These are phyloP conservation scores for Yarrowia alimentaria DNA, from an alignment of 805 yeast species.

Conservation along the genomic window DNA sequence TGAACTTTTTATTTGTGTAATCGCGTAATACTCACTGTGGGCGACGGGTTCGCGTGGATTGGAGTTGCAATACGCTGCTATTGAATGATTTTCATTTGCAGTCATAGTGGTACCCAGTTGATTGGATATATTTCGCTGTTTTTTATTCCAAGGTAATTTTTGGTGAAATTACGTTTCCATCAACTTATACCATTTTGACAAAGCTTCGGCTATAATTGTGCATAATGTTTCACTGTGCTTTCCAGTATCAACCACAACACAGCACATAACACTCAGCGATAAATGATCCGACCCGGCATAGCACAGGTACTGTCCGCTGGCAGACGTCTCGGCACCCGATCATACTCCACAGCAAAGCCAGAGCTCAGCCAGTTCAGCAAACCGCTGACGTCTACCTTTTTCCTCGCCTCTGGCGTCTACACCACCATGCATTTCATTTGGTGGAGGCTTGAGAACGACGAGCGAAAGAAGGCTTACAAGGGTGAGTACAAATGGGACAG, in stretches of 20 bases:
- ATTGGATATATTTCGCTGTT: too few species aligned
- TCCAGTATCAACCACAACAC: neutral
- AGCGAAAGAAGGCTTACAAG: slow-evolving; percentile 8
- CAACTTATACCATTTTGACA: too few species aligned
- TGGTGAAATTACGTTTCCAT: too few species aligned
- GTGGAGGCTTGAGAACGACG: slow-evolving; percentile 24
- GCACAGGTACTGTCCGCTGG: neutral
- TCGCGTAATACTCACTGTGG: too few species aligned
- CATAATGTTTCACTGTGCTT: neutral
- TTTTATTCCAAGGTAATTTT: too few species aligned
- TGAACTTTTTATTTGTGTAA: too few species aligned
- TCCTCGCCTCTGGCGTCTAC: slow-evolving; percentile 24
- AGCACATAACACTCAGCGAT: neutral
- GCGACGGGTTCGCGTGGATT: too few species aligned
- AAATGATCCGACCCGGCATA: slow-evolving; percentile 19
- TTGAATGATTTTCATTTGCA: too few species aligned
- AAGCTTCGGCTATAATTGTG: too few species aligned
- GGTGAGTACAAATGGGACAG: neutral
- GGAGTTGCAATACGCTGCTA: too few species aligned
- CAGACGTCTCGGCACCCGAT: neutral
- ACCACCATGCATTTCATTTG: slow-evolving; percentile 9
- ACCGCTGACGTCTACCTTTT: slow-evolving; percentile 17
- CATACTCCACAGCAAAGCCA: slow-evolving; percentile 16
- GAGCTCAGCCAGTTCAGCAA: slow-evolving; percentile 6
- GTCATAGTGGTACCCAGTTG: too few species aligned